Evolutionary conservation across 305 asterid species (phyloP).

Genomic region (Fraxinus dipetala): DNA sequence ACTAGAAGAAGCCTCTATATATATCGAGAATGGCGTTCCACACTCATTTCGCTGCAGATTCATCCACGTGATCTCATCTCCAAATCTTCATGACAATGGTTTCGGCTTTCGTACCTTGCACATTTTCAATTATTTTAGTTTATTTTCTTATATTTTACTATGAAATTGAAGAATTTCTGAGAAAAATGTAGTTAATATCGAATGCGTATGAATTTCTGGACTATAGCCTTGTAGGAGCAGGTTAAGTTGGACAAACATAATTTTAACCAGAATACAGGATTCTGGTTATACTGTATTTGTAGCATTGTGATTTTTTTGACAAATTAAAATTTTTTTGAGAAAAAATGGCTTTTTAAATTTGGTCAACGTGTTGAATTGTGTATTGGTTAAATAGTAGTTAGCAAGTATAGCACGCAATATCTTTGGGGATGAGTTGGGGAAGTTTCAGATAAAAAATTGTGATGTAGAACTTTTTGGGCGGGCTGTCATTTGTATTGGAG

Average conservation of each 20-base stretch:
- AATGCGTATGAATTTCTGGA: background rate
- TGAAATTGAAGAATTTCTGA: background rate
- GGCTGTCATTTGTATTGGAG: background rate
- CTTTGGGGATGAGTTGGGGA: background rate
- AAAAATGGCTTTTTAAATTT: background rate
- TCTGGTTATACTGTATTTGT: background rate
- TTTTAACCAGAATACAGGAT: background rate
- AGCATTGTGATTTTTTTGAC: background rate
- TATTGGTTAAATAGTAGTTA: background rate
- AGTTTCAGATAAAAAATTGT: background rate
- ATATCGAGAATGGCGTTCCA: background rate
- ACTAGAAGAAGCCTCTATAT: background rate
- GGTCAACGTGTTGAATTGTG: background rate
- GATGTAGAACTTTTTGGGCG: background rate
- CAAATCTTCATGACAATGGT: conserved; percentile 20
- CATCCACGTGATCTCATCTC: conserved; percentile 21
- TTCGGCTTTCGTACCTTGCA: background rate
- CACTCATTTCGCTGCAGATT: conserved; percentile 1
- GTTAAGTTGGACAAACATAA: background rate
- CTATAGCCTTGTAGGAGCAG: background rate
- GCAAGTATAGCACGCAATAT: background rate
- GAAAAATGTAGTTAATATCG: background rate
- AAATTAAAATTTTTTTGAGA: background rate
- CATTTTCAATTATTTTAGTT: background rate
- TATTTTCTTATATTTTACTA: background rate